Conservation (phyloP, 805 yeast genomes). For the Candida lessepsii region DNA sequence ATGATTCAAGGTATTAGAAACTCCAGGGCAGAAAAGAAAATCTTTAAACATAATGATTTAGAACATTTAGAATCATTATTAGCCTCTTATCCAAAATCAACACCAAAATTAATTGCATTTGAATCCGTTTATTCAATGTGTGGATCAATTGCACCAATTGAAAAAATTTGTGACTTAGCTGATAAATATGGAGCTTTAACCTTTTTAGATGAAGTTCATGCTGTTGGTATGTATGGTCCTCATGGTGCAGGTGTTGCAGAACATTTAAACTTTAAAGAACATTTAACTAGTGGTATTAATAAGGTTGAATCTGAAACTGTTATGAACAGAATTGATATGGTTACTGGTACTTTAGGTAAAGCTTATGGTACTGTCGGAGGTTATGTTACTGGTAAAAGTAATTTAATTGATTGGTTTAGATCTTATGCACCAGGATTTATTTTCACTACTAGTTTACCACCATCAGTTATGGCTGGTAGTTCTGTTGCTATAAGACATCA, state of each 20-base stretch:
- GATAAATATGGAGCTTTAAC: slow-evolving; percentile 97
- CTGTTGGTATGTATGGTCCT: slow-evolving; percentile 99
- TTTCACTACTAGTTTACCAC: slow-evolving; percentile 95
- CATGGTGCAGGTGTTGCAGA: slow-evolving; percentile 99
- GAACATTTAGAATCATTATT: slow-evolving; percentile 77
- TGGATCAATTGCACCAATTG: slow-evolving; percentile 94
- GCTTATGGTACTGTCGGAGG: slow-evolving; percentile 98
- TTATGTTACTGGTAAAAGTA: slow-evolving; percentile 85
- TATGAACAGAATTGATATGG: slow-evolving; percentile 89
- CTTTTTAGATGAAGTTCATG: slow-evolving; percentile 97
- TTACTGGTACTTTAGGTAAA: slow-evolving; percentile 97
- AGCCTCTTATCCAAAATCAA: slow-evolving; percentile 75
- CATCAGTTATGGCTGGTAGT: slow-evolving; percentile 97
- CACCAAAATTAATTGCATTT: slow-evolving; percentile 94
- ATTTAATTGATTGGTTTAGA: slow-evolving; percentile 90
- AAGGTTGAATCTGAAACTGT: slow-evolving; percentile 50
- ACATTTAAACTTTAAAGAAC: slow-evolving; percentile 85
- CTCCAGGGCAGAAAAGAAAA: slow-evolving; percentile 82
- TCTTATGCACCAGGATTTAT: slow-evolving; percentile 97
- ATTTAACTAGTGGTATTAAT: slow-evolving; percentile 63
- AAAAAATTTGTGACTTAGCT: slow-evolving; percentile 89
- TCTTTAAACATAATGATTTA: slow-evolving; percentile 89
- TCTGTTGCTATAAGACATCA: slow-evolving; percentile 83
- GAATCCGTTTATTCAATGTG: slow-evolving; percentile 98
- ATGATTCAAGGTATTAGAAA: slow-evolving; percentile 96